A percentile compares a stretch with the other conserved stretches of the same genome.
phyloP scores from a whole-genome alignment of 768 basidiomycete species.

The Lyophyllum semitale region DNA sequence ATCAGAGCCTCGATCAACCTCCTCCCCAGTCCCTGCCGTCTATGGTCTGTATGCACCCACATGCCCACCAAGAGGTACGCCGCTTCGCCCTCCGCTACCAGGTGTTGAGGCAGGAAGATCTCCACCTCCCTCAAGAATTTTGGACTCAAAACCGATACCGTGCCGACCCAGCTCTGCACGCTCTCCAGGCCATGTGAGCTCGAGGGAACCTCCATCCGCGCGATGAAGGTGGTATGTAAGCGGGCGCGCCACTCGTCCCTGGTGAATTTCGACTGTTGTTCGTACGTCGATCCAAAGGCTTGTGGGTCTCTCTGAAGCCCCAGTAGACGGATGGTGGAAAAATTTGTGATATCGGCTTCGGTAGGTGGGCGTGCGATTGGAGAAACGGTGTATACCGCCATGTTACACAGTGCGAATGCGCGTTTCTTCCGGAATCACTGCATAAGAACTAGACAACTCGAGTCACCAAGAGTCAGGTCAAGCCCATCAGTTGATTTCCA shows the following conservation, averaged over 20 bases:
- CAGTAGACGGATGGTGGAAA: conserved; percentile 25
- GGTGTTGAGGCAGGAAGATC: not conserved
- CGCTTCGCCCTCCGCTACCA: conserved; percentile 1
- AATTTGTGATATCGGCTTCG: conserved; percentile 18
- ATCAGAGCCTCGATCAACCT: conserved; percentile 1
- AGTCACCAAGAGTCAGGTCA: not conserved
- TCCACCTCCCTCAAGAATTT: conserved; percentile 4
- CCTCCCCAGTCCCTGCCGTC: conserved; percentile 7
- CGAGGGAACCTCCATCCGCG: not conserved
- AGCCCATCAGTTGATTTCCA: not conserved
- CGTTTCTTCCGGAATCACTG: not conserved
- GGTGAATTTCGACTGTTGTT: conserved; percentile 22
- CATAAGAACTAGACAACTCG: not conserved
- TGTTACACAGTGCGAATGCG: no score
- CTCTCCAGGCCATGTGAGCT: not conserved
- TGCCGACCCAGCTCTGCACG: conserved; percentile 16
- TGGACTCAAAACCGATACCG: conserved; percentile 19
- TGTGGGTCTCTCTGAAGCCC: conserved; percentile 28
- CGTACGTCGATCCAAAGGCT: conserved; percentile 28
- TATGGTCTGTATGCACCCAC: conserved; percentile 11
- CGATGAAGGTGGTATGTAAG: conserved; percentile 23
- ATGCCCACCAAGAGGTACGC: conserved; percentile 7
- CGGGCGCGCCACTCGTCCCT: conserved; percentile 25
- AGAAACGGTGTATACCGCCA: conserved; percentile 8
- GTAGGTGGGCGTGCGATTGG: conserved; percentile 21